Base-by-base conservation (phyloP, 2,329 filamentous ascomycete species). In the Cytospora leucostoma region DNA sequence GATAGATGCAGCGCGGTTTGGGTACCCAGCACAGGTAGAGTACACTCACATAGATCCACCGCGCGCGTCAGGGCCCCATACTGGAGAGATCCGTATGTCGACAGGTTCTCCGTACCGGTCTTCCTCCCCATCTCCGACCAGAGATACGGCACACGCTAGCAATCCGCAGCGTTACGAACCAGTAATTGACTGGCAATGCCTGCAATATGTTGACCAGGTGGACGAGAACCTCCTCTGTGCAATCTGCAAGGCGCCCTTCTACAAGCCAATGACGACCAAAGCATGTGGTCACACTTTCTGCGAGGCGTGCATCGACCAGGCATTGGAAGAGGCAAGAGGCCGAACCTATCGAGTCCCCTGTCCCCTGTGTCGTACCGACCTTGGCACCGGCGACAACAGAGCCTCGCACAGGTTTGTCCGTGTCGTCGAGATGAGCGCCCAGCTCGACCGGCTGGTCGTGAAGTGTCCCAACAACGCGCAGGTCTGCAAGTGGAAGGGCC, bases 251-350 rank as follows among this genome's bases (percentile, higher is more conserved):
- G 80, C 84, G 12, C 83, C 87, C 3, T 79, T 89, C 50, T 76
- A 88, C 55, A 78, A 83, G 15, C 86, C 87, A 0, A 78, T 86
- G 55, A 86, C 86, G 50, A 88, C 86, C 0, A 68, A 67, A 13
- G 76, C 77, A 8, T 89, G 87, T 73, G 84, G 87, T 63, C 87
- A 89, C 71, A 86, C 85, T 13, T 89, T 89, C 71, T 89, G 87
- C 69, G 80, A 81, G 58, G 77, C 77, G 5, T 89, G 87, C 70
- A 76, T 88, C 33, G 69, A 74, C 52, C 75, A 78, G 65, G 76
- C 80, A 34, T 44, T 57, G 38, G 35, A 50, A 27, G 44, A 51
- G 21, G 40, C 59, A 37, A 55, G 59, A n/a, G 50, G 32, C 19
- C 52, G 33, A 10, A 8, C 74, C 79, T 59, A 70, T 77, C 38